Base-by-base conservation (phyloP, 2,329 filamentous ascomycete species). In the Ophiostoma piceae region DNA sequence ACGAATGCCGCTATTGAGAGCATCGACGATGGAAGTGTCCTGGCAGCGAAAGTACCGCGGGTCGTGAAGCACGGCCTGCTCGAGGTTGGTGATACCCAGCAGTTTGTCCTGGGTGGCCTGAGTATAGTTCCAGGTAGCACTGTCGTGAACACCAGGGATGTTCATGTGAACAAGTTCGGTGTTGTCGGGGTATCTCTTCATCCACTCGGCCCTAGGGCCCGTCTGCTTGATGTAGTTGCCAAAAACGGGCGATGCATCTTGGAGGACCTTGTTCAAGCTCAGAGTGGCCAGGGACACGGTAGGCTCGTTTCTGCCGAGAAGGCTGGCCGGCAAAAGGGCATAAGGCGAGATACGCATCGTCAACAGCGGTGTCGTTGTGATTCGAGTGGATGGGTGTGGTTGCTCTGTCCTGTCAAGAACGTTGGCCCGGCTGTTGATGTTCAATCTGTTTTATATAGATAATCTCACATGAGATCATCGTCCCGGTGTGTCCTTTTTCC, bases 191-290 rank as follows among this genome's bases (percentile, higher is more conserved):
- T 51, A 19, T n/a, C 43, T 19, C n/a, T 51, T 51, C 43, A 51
- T 51, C 43, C 43, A 51, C 14, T 51, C 43, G 43, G 43, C 43
- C 19, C 14, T 14, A 16, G 43, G 16, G 8, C 43, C 14, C 14
- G 12, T n/a, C 14, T 51, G 16, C 43, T 54, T 54, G n/a, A 26
- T 12, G 22, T 54, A 54, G n/a, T 12, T 54, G 3, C n/a, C 51
- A 12, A 54, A 26, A 2, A 54, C 51, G n/a, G n/a, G 51, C 51
- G 51, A 54, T 26, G 51, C 51, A 54, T 54, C 51, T 26, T 54
- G 51, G 3, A 54, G 51, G n/a, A 54, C 51, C 51, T 54, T 54
- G 51, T 54, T 54, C 51, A 54, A 26, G 22, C 51, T 54, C 51
- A 54, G 51, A 9, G 51, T 54, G 16, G 51, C 51, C 51, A 54